A percentile compares a stretch with the other conserved stretches of the same genome.
Conservation (phyloP, 192 early-diverging fungal genomes). For the Podila minutissima region DNA sequence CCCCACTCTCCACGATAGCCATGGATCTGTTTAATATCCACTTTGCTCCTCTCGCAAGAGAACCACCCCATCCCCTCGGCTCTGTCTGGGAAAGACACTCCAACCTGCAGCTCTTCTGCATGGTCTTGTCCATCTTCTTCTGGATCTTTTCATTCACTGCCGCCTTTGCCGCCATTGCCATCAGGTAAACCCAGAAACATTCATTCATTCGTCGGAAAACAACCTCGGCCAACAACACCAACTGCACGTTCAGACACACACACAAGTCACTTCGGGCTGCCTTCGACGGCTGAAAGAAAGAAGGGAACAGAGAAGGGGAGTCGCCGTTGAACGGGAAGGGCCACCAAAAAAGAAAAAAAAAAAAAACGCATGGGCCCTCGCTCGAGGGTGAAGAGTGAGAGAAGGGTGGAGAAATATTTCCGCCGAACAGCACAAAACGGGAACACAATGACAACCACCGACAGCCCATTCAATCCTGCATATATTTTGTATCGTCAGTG, state of each 20-base stretch:
- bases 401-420: no score
- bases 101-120: slow-evolving; percentile 46
- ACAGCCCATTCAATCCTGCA: no score
- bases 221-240: not conserved
- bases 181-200: slow-evolving; percentile 20
- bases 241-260: not conserved
- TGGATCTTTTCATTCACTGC: slow-evolving; percentile 49
- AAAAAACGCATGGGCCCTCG: no score
- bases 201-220: not conserved
- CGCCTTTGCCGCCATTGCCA: slow-evolving; percentile 38
- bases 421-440: no score
- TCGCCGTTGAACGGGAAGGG: no score
- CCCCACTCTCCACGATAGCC: not conserved
- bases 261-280: no score
- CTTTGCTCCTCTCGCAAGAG: slow-evolving; percentile 13
- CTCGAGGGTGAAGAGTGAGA: no score
- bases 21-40: slow-evolving; percentile 29
- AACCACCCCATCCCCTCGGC: not conserved
- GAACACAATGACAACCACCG: no score
- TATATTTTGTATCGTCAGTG: no score
- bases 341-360: no score
- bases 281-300: no score
- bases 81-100: slow-evolving; percentile 52
- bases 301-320: no score
- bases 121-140: slow-evolving; percentile 51